Conservation (phyloP, 2,329 filamentous ascomycete genomes). For the Didymella glomerata region DNA sequence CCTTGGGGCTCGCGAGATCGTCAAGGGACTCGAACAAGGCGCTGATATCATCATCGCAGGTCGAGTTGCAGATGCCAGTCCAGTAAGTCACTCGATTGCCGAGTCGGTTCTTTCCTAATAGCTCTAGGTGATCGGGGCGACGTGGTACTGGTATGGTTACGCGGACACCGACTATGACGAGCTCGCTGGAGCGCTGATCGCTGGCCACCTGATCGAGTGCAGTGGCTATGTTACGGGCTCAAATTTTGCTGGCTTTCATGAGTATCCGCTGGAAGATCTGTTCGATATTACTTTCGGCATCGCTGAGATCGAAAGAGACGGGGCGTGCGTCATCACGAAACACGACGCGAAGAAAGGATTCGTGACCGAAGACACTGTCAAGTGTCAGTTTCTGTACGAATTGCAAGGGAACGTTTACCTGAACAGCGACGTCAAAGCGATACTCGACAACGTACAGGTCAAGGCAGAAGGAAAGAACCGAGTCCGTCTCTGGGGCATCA, state of each 20-base stretch:
- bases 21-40: conserved; percentile 41
- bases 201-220: conserved; percentile 57
- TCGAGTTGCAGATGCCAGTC: conserved; percentile 46
- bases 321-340: conserved; percentile 60
- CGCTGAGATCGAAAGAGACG: conserved; percentile 58
- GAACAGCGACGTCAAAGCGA: conserved; percentile 57
- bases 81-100: conserved; percentile 25
- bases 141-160: conserved; percentile 66
- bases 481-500: conserved; percentile 53
- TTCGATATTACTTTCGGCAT: conserved; percentile 60
- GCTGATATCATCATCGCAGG: conserved; percentile 49
- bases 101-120: background rate
- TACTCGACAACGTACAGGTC: conserved; percentile 48
- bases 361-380: conserved; percentile 47
- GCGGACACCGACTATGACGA: conserved; percentile 57
- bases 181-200: conserved; percentile 57
- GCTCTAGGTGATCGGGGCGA: conserved; percentile 61
- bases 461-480: conserved; percentile 45
- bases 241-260: conserved; percentile 64
- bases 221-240: conserved; percentile 62
- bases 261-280: conserved; percentile 53
- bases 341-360: conserved; percentile 55
- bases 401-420: conserved; percentile 57
- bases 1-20: conserved; percentile 56
- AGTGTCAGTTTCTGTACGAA: conserved; percentile 57